A percentile compares a stretch with the other conserved stretches of the same genome.
Evolutionary conservation across 192 early-diverging fungal genomes (phyloP).

Genomic region (Linnemannia hyalina): DNA sequence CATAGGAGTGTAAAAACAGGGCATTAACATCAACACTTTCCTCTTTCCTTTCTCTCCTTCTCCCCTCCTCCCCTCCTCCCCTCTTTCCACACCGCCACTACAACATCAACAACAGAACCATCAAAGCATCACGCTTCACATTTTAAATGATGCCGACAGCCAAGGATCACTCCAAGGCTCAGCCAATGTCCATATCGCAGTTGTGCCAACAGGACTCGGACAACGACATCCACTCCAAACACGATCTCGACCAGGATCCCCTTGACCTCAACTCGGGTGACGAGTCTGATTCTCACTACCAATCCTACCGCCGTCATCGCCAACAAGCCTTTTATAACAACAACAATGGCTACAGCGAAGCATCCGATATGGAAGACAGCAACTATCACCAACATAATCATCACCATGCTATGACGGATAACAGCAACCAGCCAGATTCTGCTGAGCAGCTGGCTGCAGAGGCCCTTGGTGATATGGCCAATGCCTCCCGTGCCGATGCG

Average conservation of each 20-base stretch:
- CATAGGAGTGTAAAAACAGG: not conserved
- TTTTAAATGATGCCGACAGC: constrained; percentile 26
- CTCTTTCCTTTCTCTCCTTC: not conserved
- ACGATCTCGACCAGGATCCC: constrained; percentile 26
- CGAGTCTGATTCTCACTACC: constrained; percentile 11
- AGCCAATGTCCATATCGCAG: constrained; percentile 51
- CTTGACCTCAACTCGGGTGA: constrained; percentile 34
- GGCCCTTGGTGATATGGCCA: constrained; percentile 44
- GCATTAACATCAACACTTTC: not conserved
- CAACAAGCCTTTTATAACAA: not conserved
- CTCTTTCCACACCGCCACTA: not conserved
- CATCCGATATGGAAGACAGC: constrained; percentile 27
- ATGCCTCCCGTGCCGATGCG: not conserved
- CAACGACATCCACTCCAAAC: constrained; percentile 21
- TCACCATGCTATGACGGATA: not conserved
- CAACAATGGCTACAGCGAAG: constrained; percentile 11
- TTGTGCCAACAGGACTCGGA: constrained; percentile 44
- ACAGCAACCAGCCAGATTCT: constrained; percentile 9
- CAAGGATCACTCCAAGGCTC: constrained; percentile 38
- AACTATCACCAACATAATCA: constrained; percentile 18
- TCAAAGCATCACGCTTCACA: not conserved
- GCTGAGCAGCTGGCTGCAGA: constrained; percentile 47
- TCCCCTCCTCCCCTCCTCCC: not conserved
- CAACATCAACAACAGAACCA: not conserved
- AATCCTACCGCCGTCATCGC: not conserved